Evolutionary conservation across 169 alveolate species (phyloP).

Genomic region (Plasmodium fragile): DNA sequence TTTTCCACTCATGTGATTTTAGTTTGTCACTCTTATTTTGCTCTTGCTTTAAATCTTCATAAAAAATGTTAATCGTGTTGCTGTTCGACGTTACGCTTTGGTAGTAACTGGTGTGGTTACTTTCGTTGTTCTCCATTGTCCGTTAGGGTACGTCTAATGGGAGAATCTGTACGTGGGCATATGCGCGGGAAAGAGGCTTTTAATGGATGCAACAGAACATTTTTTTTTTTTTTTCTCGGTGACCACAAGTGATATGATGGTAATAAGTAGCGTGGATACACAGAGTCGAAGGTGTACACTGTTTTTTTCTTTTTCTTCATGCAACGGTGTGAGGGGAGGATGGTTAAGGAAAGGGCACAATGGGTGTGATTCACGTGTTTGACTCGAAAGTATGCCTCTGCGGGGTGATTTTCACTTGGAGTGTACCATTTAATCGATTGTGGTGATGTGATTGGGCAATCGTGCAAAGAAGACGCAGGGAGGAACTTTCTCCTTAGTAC

Average conservation of each 20-base stretch:
- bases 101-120: constrained; percentile 7
- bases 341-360: too few relatives aligned
- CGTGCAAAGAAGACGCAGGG: not conserved
- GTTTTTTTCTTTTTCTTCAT: not conserved
- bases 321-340: not conserved
- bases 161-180: not conserved
- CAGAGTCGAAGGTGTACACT: not conserved
- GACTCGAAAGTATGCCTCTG: not conserved
- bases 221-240: not conserved
- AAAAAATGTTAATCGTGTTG: not conserved
- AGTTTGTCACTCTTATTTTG: constrained; percentile 12
- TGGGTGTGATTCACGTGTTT: not conserved
- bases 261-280: not conserved
- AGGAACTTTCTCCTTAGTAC: not conserved
- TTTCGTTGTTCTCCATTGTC: constrained; percentile 30
- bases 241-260: not conserved
- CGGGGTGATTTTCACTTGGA: not conserved
- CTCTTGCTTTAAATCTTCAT: constrained; percentile 23
- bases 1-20: constrained; percentile 32
- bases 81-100: not conserved
- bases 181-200: not conserved
- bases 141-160: not conserved
- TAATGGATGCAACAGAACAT: not conserved
- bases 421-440: not conserved
- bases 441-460: not conserved